phyloP scores from a whole-genome alignment of 106 monocot species.

The Xerophyta viscosa region DNA sequence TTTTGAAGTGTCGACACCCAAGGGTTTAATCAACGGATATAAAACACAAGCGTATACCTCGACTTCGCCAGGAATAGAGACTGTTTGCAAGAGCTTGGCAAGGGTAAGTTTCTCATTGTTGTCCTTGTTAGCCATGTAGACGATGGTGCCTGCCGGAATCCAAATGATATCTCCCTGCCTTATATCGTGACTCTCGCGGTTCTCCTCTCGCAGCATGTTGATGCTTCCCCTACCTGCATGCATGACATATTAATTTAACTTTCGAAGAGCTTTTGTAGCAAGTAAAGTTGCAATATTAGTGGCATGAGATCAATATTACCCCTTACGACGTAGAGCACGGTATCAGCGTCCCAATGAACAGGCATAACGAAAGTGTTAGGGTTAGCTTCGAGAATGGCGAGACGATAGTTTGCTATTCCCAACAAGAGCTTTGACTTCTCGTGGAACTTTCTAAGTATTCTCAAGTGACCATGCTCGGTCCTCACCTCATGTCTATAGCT shows the following conservation, averaged over 20 bases:
- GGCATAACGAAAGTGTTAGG: conserved; percentile 23
- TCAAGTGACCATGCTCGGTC: conserved; percentile 13
- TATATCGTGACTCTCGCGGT: conserved; percentile 10
- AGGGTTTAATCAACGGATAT: no score
- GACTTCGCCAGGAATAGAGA: conserved; percentile 16
- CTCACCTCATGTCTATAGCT: conserved; percentile 17
- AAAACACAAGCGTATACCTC: not conserved
- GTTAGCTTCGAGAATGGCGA: conserved; percentile 15
- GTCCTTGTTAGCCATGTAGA: conserved; percentile 16
- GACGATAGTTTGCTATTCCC: conserved; percentile 18
- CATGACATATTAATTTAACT: no score
- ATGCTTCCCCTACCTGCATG: conserved; percentile 17
- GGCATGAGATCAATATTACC: not conserved
- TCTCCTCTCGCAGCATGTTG: conserved; percentile 7
- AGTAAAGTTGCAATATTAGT: no score
- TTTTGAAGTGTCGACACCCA: no score
- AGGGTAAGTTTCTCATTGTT: conserved; percentile 15
- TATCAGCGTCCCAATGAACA: conserved; percentile 21
- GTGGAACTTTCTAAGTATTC: conserved; percentile 16
- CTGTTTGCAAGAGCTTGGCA: conserved; percentile 7
- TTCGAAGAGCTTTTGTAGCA: no score
- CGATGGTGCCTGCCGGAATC: conserved; percentile 17
- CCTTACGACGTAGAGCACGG: conserved; percentile 12
- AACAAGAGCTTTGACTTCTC: conserved; percentile 12
- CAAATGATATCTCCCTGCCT: conserved; percentile 18